These are phyloP conservation scores for Apiotrichum gamsii DNA, from an alignment of 1,284 basidiomycete genomes.

Conservation along the genomic window DNA sequence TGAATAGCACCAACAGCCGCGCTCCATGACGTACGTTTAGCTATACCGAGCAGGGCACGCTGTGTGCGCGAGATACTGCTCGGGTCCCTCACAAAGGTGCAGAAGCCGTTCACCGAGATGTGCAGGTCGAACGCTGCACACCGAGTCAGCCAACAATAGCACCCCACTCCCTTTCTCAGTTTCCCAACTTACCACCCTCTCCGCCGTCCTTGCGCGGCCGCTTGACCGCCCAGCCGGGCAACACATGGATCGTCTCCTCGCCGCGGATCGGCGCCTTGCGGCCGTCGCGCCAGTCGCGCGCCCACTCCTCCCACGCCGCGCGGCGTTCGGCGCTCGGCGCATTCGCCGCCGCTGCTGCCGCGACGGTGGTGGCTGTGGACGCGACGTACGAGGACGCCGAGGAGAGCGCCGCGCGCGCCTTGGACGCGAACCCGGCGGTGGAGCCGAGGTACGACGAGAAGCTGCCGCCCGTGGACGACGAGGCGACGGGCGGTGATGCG, in stretches of 20 bases:
- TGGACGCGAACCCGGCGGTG: constrained; percentile 6
- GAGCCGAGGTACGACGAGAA: constrained; percentile 7
- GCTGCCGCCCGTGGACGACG: not conserved
- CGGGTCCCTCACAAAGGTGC: constrained; percentile 57
- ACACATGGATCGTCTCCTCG: constrained; percentile 26
- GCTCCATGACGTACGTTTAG: constrained; percentile 55
- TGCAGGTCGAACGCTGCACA: constrained; percentile 13
- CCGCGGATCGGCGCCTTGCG: constrained; percentile 5
- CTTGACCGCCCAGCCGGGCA: constrained; percentile 41
- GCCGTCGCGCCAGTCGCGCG: constrained; percentile 10
- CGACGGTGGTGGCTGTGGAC: constrained; percentile 1
- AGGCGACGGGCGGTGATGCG: no score
- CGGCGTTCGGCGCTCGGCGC: constrained; percentile 6
- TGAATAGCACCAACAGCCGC: not conserved
- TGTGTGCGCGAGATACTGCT: constrained; percentile 65
- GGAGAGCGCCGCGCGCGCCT: constrained; percentile 10
- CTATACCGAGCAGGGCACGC: constrained; percentile 65
- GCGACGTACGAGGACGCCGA: constrained; percentile 6
- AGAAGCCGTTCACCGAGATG: constrained; percentile 31
- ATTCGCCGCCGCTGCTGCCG: not conserved
- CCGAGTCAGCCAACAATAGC: not conserved
- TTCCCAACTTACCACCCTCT: constrained; percentile 12
- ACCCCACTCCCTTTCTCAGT: not conserved
- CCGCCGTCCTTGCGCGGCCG: constrained; percentile 14
- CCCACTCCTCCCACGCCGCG: constrained; percentile 17